phyloP scores from a whole-genome alignment of 371 early-diverging fungal species.

The Lichtheimia ornata region DNA sequence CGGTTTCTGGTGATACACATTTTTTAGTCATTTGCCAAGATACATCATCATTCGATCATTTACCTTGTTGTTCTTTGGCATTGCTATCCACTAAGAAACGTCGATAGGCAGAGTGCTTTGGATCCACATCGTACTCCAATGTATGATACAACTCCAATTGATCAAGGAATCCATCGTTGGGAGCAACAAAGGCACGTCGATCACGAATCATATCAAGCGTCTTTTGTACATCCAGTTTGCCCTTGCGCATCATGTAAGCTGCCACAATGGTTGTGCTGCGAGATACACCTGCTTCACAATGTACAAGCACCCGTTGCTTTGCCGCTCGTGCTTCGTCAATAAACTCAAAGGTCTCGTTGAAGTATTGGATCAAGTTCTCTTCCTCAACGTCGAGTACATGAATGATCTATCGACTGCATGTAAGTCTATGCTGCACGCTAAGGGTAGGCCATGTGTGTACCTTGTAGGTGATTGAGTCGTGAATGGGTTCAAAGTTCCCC shows the following conservation, averaged over 20 bases:
- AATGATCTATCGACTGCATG: constrained; percentile 44
- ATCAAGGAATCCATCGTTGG: constrained; percentile 44
- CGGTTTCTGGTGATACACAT: constrained; percentile 24
- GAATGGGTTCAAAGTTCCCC: constrained; percentile 36
- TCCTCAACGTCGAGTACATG: constrained; percentile 63
- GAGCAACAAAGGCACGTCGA: constrained; percentile 49
- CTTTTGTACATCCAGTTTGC: constrained; percentile 40
- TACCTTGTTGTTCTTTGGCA: constrained; percentile 60
- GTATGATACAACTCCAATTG: constrained; percentile 42
- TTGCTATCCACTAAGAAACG: constrained; percentile 65
- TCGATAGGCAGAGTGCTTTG: constrained; percentile 65
- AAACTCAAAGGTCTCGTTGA: constrained; percentile 64
- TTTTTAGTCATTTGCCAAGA: constrained; percentile 1
- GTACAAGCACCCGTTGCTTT: constrained; percentile 64
- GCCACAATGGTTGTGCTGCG: constrained; percentile 34
- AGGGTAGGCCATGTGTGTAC: constrained; percentile 8
- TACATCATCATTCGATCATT: constrained; percentile 15
- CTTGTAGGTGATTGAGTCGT: constrained; percentile 33
- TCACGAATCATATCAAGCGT: constrained; percentile 54
- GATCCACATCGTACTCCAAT: constrained; percentile 60
- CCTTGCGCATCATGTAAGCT: constrained; percentile 72
- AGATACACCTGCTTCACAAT: constrained; percentile 61
- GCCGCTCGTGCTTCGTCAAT: constrained; percentile 50
- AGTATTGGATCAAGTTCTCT: constrained; percentile 72
- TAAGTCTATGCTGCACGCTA: neutral